These are phyloP conservation scores for Fusarium siculi DNA, from an alignment of 2,329 filamentous ascomycete species.

Conservation along the genomic window DNA sequence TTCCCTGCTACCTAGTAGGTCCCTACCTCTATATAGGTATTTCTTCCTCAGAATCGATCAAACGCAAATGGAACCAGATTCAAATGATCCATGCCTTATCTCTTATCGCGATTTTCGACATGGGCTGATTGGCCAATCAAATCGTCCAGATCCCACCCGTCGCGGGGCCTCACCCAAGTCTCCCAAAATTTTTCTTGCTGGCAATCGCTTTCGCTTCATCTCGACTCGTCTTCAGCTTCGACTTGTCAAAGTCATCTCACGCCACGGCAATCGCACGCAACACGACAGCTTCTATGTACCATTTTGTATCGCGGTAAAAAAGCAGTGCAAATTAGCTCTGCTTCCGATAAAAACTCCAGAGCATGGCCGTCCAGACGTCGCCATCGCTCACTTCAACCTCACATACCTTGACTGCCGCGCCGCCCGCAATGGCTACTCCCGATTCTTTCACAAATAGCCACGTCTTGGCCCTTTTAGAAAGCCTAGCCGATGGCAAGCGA, in stretches of 20 bases:
- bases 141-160: not conserved
- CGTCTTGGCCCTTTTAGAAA: slow-evolving; percentile 65
- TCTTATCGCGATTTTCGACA: slow-evolving; percentile 23
- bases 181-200: slow-evolving; percentile 44
- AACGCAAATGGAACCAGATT: not conserved
- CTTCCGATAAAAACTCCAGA: slow-evolving; percentile 31
- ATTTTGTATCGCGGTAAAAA: not conserved
- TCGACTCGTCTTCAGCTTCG: slow-evolving; percentile 30
- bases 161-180: slow-evolving; percentile 37
- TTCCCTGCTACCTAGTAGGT: not conserved
- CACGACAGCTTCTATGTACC: not conserved
- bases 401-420: slow-evolving; percentile 67
- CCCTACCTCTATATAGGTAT: not conserved
- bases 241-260: slow-evolving; percentile 13
- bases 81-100: slow-evolving; percentile 18
- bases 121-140: slow-evolving; percentile 38
- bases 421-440: slow-evolving; percentile 56
- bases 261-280: slow-evolving; percentile 3
- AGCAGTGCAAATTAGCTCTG: slow-evolving; percentile 29
- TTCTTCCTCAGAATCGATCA: not conserved
- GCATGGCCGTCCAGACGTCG: slow-evolving; percentile 57
- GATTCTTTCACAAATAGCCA: slow-evolving; percentile 50
- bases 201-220: slow-evolving; percentile 10
- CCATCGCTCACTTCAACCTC: slow-evolving; percentile 73
- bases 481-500: slow-evolving; percentile 68